These are phyloP conservation scores for Trichosporon asahii DNA, from an alignment of 1,284 basidiomycete genomes.

Conservation along the genomic window DNA sequence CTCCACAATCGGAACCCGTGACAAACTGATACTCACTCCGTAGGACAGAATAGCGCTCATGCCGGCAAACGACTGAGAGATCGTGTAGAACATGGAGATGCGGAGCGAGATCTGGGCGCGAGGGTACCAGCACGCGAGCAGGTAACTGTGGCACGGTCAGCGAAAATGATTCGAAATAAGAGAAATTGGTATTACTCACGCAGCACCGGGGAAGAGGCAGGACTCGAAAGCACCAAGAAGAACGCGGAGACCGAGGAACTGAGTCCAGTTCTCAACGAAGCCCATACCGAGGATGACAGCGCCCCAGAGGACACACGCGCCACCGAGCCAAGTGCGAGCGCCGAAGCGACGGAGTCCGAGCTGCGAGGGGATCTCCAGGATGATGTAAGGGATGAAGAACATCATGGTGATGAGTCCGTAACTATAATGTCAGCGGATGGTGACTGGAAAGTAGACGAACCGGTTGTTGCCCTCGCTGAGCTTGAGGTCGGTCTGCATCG, in stretches of 20 bases:
- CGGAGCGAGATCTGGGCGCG: slow-evolving; percentile 11
- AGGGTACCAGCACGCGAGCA: slow-evolving; percentile 28
- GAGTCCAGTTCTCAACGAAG: slow-evolving; percentile 35
- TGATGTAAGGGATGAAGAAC: slow-evolving; percentile 50
- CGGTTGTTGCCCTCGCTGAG: slow-evolving; percentile 39
- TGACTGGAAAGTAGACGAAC: slow-evolving; percentile 40
- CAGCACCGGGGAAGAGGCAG: slow-evolving; percentile 48
- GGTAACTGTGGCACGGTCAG: slow-evolving; percentile 45
- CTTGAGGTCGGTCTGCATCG: slow-evolving; percentile 36
- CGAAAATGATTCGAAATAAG: slow-evolving; percentile 41
- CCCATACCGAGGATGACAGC: slow-evolving; percentile 38
- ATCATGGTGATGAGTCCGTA: slow-evolving; percentile 47
- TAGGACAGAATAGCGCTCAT: slow-evolving; percentile 17
- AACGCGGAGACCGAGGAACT: slow-evolving; percentile 29
- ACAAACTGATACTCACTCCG: slow-evolving; percentile 20
- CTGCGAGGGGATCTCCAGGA: slow-evolving; percentile 38
- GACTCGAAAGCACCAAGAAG: slow-evolving; percentile 51
- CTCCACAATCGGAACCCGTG: neutral
- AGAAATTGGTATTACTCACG: slow-evolving; percentile 37
- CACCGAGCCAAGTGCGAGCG: slow-evolving; percentile 20
- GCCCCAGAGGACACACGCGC: slow-evolving; percentile 41
- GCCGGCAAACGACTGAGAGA: slow-evolving; percentile 10
- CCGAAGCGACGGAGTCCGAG: slow-evolving; percentile 31
- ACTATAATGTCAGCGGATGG: slow-evolving; percentile 25
- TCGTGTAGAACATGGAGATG: slow-evolving; percentile 18